Percentiles rank a stretch among this genome's conserved stretches.
Conservation (phyloP, 805 yeast genomes). For the Kluyveromyces wickerhamii region DNA sequence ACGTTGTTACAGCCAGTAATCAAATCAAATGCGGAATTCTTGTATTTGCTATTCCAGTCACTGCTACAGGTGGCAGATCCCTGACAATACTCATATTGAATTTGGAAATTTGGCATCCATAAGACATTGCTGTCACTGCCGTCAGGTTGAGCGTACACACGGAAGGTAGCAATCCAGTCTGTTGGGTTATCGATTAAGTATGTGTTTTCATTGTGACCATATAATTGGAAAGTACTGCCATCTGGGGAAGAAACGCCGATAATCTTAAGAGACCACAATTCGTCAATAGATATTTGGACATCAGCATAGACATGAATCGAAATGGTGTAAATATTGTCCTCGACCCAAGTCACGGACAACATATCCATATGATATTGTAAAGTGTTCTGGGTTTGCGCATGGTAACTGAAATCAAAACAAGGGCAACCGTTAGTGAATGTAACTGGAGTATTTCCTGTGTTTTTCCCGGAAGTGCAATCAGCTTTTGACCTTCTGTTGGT, state of each 20-base stretch:
- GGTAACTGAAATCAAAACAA: conserved; percentile 13
- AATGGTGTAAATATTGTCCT: conserved; percentile 12
- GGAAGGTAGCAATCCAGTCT: conserved; percentile 24
- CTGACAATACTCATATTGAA: conserved; percentile 28
- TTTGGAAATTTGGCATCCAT: conserved; percentile 25
- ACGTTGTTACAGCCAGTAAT: conserved; percentile 18
- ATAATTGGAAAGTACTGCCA: conserved; percentile 15
- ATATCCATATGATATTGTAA: conserved; percentile 13
- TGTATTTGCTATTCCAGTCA: conserved; percentile 8
- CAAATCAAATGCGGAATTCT: conserved; percentile 18
- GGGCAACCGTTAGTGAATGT: conserved; percentile 12
- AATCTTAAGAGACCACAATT: conserved; percentile 17
- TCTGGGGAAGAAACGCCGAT: conserved; percentile 26
- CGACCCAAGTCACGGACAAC: conserved; percentile 11
- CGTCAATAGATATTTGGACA: conserved; percentile 10
- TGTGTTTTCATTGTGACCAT: conserved; percentile 19
- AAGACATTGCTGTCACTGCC: conserved; percentile 8
- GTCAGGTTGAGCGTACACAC: conserved; percentile 17
- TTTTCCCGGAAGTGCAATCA: neutral
- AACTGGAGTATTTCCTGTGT: neutral
- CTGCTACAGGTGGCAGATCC: conserved; percentile 12
- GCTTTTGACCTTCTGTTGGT: too few species aligned
- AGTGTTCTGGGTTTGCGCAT: conserved; percentile 7
- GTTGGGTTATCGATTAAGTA: conserved; percentile 18
- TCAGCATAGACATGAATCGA: conserved; percentile 13